Base-by-base conservation (phyloP, 2,329 filamentous ascomycete genomes). In the Tolypocladium album region DNA sequence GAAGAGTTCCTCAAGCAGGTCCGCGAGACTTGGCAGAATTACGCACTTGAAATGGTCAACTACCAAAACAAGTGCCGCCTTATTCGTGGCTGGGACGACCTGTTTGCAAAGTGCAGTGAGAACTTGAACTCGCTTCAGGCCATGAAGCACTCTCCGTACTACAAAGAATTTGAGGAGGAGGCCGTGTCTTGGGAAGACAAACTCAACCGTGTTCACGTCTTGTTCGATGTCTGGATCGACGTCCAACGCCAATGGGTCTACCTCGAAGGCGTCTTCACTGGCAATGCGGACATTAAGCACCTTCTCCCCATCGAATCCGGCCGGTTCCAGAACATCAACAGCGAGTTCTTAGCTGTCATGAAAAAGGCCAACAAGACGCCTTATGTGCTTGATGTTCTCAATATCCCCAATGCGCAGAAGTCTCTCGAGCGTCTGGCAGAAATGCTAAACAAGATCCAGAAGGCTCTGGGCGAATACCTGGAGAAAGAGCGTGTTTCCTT, bases 191-290 rank as follows among this genome's bases (percentile, higher is more conserved):
- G 94, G 94, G 95, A 99, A 75, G 95, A 99, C 75, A 96, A 96
- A 73, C 82, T 99, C 34, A 99, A 97, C 73, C 87, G 94, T 55
- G 92, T 99, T 2, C 94, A 99, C 71, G 91, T 99, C 20, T 82
- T 99, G 12, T 99, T 99, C 69, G 94, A 99, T 72, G 92, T 99
- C 20, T 99, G 95, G 95, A 99, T 99, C 67, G 95, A 99, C 75
- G 95, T 99, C n/a, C 94, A 99, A 74, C 88, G 95, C 63, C 94
- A 99, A 76, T 99, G 94, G 94, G 94, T 99, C 9, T 99, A 99
- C 72, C 84, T 99, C 6, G 95, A 99, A 76, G 94, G 94, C 65
- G 94, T 99, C 40, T 99, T 99, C 72, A 97, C 93, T 1, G 94
- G 94, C 61, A 99, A 99, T 70, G 93, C 91, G 45, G 94, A 99